Evolutionary conservation across 1,139 yeast species (phyloP), one percentile per base, ranked within the genome.

Genomic region (Blastobotrys capitulatus): DNA sequence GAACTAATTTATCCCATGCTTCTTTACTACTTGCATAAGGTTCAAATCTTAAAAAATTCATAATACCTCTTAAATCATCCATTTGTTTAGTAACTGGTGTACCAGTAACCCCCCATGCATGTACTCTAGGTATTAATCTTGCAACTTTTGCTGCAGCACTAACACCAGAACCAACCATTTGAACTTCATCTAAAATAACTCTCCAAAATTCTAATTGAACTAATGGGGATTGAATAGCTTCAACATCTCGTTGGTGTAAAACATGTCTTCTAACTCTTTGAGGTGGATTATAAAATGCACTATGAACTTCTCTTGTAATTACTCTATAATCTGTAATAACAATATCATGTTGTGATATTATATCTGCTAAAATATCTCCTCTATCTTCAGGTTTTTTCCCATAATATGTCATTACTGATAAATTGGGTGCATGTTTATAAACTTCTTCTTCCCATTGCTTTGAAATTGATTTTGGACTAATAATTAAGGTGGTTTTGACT

Each of bases 31-130:
- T 55, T 39, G 69, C 72, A 53, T 87, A 85, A 0, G 97, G 97
- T 45, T 73, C 73, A 27, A 79, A 66, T 52, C 83, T 74, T 54
- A 89, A 68, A 60, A 87, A 90, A 16, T 79, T 75, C 36, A 89
- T 64, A 7, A 88, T 74, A 0, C 95, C 84, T 49, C 77, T 80
- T 50, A 89, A 70, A 65, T 90, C 96, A 43, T 71, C 69, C 51
- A 86, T 68, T 42, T 78, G 73, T 55, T 78, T 79, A 55, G 81
- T 79, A 10, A 89, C 84, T 0, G 97, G 95, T 0, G 98, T 92
- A 6, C 98, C 98, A 0, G 96, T 86, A 0, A 89, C 96, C 7
- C 96, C 96, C 97, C 97, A 92, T 0, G 96, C 81, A 68, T 92
- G 97, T 47, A 80, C 78, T 48, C 96, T 72, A 3, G 96, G 95